Conservation (phyloP, 768 basidiomycete species). For the Suillus subluteus region DNA sequence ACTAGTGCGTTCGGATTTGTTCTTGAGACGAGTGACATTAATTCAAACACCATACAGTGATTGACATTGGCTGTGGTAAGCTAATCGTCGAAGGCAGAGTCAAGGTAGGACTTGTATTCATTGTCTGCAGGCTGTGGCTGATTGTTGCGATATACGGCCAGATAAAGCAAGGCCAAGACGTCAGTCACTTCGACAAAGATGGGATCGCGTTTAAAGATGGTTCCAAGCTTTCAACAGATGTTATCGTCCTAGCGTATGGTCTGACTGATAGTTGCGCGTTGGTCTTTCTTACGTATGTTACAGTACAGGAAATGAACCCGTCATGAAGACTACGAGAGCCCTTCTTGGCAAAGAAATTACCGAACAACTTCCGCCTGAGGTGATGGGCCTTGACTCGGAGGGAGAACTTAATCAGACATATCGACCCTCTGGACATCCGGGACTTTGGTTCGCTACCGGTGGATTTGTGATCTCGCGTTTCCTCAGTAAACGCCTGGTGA, state of each 20-base stretch:
- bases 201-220: constrained; percentile 45
- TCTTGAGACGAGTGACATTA: not conserved
- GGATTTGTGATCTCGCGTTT: not conserved
- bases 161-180: constrained; percentile 37
- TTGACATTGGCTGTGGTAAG: constrained; percentile 17
- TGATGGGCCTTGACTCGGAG: not conserved
- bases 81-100: not conserved
- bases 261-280: constrained; percentile 17
- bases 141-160: constrained; percentile 17
- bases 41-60: not conserved
- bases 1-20: not conserved
- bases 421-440: constrained; percentile 3
- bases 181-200: constrained; percentile 43
- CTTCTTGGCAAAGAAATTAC: not conserved
- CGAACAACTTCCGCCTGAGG: not conserved
- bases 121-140: not conserved
- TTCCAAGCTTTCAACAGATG: constrained; percentile 43
- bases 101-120: not conserved
- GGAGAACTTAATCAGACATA: constrained; percentile 2
- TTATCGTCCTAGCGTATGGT: constrained; percentile 54
- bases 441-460: not conserved
- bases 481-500: constrained; percentile 2
- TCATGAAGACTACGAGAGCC: not conserved
- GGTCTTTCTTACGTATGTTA: not conserved
- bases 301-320: constrained; percentile 1